Percentiles rank a stretch among this genome's conserved stretches.
Conservation (phyloP, 2,329 filamentous ascomycete genomes). For the Colletotrichum cereale region DNA sequence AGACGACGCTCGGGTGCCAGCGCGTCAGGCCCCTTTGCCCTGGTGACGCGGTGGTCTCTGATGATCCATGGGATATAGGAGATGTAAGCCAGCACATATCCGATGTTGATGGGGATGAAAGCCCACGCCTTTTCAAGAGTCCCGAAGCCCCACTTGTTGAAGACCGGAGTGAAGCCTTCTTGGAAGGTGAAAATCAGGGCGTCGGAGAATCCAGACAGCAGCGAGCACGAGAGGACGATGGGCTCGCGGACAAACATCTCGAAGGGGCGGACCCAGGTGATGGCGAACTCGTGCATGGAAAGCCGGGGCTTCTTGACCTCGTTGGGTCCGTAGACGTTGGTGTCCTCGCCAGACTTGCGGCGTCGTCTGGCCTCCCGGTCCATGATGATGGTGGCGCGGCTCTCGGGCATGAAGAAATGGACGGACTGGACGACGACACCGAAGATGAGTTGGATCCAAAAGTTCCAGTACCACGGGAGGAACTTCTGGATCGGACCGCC, state of each 20-base stretch:
- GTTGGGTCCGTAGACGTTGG: conserved; percentile 58
- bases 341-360: conserved; percentile 59
- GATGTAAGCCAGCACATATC: conserved; percentile 71
- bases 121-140: conserved; percentile 45
- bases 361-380: conserved; percentile 69
- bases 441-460: conserved; percentile 72
- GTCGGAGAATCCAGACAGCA: conserved; percentile 73
- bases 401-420: conserved; percentile 69
- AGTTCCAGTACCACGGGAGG: conserved; percentile 69
- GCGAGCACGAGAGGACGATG: conserved; percentile 71
- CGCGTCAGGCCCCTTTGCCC: conserved; percentile 58
- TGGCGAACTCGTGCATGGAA: conserved; percentile 55
- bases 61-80: conserved; percentile 68
- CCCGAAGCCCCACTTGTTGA: conserved; percentile 69
- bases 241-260: conserved; percentile 74
- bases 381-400: conserved; percentile 68
- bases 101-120: conserved; percentile 49
- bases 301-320: conserved; percentile 59
- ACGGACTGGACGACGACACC: conserved; percentile 63
- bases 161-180: conserved; percentile 71
- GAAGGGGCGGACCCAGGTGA: conserved; percentile 71
- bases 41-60: conserved; percentile 48
- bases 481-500: conserved; percentile 65
- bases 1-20: conserved; percentile 66
- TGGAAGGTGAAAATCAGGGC: conserved; percentile 77